These are phyloP conservation scores for Rhizomucor pusillus DNA, from an alignment of 371 early-diverging fungal species.

Conservation along the genomic window DNA sequence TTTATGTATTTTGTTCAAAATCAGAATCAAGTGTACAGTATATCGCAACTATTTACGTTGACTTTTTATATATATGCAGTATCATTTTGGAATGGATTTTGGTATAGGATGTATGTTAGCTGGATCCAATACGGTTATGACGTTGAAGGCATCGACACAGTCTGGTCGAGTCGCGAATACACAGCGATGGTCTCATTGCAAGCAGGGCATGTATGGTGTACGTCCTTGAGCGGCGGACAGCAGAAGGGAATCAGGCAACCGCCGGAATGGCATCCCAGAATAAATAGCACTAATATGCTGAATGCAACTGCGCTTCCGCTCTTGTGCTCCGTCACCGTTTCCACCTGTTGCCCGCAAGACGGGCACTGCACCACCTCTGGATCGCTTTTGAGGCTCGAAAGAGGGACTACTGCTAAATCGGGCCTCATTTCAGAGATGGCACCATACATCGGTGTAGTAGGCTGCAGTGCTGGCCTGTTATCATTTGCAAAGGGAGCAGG, in stretches of 20 bases:
- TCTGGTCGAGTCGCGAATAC: conserved; percentile 5
- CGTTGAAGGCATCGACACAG: too few species aligned
- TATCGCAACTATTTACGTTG: too few species aligned
- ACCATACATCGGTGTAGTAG: conserved; percentile 4
- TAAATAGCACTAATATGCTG: conserved; percentile 4
- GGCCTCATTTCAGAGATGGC: background rate
- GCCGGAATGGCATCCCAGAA: conserved; percentile 13
- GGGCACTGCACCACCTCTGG: conserved; percentile 10
- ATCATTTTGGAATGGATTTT: too few species aligned
- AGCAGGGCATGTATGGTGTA: conserved; percentile 11
- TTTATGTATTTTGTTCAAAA: too few species aligned
- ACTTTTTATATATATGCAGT: too few species aligned
- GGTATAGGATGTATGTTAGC: too few species aligned
- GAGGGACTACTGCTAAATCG: background rate
- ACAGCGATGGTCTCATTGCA: conserved; percentile 12
- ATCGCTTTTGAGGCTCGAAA: background rate
- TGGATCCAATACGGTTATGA: too few species aligned
- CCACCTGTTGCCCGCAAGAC: conserved; percentile 12
- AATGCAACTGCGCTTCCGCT: conserved; percentile 9
- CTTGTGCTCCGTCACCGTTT: conserved; percentile 14
- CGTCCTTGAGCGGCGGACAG: conserved; percentile 12
- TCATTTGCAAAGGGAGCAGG: too few species aligned
- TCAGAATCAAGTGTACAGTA: too few species aligned
- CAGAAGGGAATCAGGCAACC: conserved; percentile 18
- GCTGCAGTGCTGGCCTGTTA: background rate